Percentiles rank a stretch among this genome's conserved stretches.
Conservation (phyloP, 2,329 filamentous ascomycete genomes). For the Mollisiaceae sp. region DNA sequence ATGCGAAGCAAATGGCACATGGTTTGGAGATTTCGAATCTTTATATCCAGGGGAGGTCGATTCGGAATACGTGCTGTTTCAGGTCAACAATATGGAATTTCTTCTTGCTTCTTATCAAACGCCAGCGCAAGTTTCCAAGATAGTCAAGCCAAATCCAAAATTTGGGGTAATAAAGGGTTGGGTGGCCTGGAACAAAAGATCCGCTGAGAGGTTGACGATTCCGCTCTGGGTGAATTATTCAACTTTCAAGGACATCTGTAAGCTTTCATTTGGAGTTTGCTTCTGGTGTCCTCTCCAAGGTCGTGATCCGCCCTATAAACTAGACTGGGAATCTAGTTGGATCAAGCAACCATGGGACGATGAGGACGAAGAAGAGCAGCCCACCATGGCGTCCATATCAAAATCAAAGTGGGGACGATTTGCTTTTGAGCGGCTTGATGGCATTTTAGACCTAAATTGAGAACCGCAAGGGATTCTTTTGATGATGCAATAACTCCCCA, state of each 20-base stretch:
- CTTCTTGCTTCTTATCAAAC: neutral
- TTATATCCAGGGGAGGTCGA: neutral
- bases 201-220: neutral
- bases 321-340: neutral
- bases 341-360: neutral
- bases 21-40: neutral
- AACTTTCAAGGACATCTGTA: neutral
- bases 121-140: neutral
- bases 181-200: neutral
- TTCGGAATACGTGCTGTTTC: neutral
- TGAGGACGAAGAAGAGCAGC: neutral
- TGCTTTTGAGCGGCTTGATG: too few relatives aligned
- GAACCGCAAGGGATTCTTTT: too few relatives aligned
- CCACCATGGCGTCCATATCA: too few relatives aligned
- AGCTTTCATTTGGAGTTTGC: neutral
- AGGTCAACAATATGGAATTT: neutral
- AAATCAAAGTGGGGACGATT: too few relatives aligned
- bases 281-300: neutral
- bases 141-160: neutral
- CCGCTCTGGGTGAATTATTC: neutral
- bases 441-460: too few relatives aligned
- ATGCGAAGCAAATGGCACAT: neutral
- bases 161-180: neutral
- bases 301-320: too few relatives aligned
- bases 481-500: too few relatives aligned